A percentile compares a stretch with the other conserved stretches of the same genome.
Evolutionary conservation across 2,329 filamentous ascomycete genomes (phyloP).

Genomic region (Talaromyces piceae): DNA sequence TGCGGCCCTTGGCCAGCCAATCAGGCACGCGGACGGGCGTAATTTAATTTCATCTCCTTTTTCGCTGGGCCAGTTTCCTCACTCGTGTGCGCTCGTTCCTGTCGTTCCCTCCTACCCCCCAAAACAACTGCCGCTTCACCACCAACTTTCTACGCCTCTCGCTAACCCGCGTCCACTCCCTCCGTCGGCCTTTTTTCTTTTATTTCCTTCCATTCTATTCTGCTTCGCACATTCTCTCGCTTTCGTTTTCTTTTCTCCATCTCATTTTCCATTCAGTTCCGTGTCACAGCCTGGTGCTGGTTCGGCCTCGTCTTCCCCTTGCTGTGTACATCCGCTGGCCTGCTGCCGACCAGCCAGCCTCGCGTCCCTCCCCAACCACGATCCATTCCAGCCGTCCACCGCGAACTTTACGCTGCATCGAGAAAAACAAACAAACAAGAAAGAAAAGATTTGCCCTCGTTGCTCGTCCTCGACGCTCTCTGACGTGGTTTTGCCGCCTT

Average conservation of each 20-base stretch:
- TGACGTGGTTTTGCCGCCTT: background rate
- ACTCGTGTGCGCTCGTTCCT: background rate
- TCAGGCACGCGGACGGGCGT: background rate
- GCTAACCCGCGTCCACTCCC: background rate
- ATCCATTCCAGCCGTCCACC: background rate
- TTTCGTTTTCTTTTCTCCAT: conserved; percentile 12
- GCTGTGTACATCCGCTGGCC: conserved; percentile 4
- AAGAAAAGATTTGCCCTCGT: background rate
- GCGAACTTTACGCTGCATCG: background rate
- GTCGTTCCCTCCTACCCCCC: conserved; percentile 6
- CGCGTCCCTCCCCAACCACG: background rate
- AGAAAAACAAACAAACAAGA: background rate
- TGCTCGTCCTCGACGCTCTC: background rate
- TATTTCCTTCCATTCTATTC: conserved; percentile 4
- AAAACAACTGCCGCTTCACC: conserved; percentile 13
- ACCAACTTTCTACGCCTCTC: too few relatives aligned
- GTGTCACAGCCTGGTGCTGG: conserved; percentile 12
- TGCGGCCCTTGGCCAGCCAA: background rate
- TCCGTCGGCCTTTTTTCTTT: background rate
- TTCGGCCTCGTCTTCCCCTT: conserved; percentile 8
- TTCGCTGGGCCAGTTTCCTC: background rate
- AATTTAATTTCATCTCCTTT: conserved; percentile 3
- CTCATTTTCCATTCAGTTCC: conserved; percentile 7
- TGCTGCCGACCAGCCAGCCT: conserved; percentile 1
- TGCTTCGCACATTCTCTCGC: background rate